Evolutionary conservation across 257 asterid species (phyloP).

Genomic region (Ligustrum vulgare): DNA sequence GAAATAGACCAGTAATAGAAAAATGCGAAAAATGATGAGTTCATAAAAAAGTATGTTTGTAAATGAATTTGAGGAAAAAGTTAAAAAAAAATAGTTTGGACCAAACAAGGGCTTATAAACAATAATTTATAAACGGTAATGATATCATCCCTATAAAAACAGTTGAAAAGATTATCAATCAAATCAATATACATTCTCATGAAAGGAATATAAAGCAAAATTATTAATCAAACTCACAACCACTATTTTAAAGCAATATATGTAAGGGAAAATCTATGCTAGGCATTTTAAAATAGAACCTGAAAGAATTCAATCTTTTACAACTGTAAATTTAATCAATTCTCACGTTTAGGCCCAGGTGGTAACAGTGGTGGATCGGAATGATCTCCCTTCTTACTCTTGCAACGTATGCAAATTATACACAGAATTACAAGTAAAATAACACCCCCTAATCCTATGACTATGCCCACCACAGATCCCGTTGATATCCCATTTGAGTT

Average conservation of each 20-base stretch:
- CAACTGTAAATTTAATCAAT: neutral
- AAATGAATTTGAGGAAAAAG: too few relatives aligned
- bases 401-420: slow-evolving; percentile 31
- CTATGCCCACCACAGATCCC: slow-evolving; percentile 37
- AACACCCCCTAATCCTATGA: slow-evolving; percentile 43
- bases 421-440: slow-evolving; percentile 28
- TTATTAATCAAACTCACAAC: neutral
- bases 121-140: too few relatives aligned
- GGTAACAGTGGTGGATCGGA: slow-evolving; percentile 39
- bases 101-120: too few relatives aligned
- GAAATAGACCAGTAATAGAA: too few relatives aligned
- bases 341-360: slow-evolving; percentile 39
- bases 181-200: neutral
- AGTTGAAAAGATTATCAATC: neutral
- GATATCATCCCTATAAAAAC: too few relatives aligned
- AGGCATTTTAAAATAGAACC: neutral
- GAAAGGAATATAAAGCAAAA: neutral
- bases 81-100: too few relatives aligned
- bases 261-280: neutral
- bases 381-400: slow-evolving; percentile 36
- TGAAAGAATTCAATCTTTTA: neutral
- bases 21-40: too few relatives aligned
- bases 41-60: too few relatives aligned
- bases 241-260: neutral
- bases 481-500: slow-evolving; percentile 26